Evolutionary conservation across 176 grass and related monocot genomes (phyloP).

Genomic region (Zizania latifolia): DNA sequence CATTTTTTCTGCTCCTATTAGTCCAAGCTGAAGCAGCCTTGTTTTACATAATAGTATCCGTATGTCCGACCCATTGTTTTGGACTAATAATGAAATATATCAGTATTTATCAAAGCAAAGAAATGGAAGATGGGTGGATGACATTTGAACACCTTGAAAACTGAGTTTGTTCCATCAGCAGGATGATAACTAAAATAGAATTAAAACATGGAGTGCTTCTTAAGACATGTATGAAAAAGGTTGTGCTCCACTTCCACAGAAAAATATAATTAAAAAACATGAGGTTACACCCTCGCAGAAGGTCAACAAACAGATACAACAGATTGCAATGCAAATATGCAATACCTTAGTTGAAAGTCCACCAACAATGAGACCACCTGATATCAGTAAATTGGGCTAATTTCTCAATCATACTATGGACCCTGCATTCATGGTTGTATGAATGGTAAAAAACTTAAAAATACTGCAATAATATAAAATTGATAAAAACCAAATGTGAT

Average conservation of each 20-base stretch:
- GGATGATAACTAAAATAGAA: neutral
- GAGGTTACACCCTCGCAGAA: neutral
- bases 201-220: neutral
- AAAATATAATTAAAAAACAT: neutral
- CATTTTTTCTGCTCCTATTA: neutral
- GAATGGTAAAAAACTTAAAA: neutral
- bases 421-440: constrained; percentile 40
- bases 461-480: neutral
- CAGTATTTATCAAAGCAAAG: neutral
- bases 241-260: neutral
- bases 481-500: neutral
- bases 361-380: constrained; percentile 92
- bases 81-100: neutral
- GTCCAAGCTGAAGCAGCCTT: neutral
- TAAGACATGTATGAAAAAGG: neutral
- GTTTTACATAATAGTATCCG: neutral
- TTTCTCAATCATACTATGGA: constrained; percentile 97
- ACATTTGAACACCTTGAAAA: neutral
- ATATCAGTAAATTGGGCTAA: constrained; percentile 92
- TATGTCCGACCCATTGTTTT: neutral
- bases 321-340: neutral
- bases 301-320: neutral
- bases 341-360: constrained; percentile 87
- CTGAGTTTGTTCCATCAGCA: neutral
- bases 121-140: neutral